Base-by-base conservation (phyloP, 1,284 basidiomycete species). In the Apiotrichum mycotoxinovorans region DNA sequence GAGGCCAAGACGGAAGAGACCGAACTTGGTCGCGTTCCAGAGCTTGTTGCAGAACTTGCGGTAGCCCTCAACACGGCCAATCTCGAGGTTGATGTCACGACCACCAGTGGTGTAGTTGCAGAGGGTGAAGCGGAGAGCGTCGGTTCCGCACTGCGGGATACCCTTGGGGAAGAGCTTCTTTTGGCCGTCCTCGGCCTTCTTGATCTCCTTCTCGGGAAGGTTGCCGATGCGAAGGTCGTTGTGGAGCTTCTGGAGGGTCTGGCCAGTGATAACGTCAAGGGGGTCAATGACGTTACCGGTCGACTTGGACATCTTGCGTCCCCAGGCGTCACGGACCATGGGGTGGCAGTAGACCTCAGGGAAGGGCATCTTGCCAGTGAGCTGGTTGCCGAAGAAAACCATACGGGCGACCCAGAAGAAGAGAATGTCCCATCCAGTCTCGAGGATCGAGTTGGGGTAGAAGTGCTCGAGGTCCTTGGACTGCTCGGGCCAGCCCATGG, bases 371-470 rank as follows among this genome's bases (percentile, higher is more conserved):
- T 88, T 78, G 48, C 84, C 93, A 0, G 96, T 98, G 49, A 97
- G 84, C 62, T 89, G 84, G 70, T 94, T 81, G 54, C 96, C 95
- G 40, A 98, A 86, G 75, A 99, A 82, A 58, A 91, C 94, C 96
- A 98, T 99, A 51, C 94, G 87, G 9, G 96, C 94, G 22, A 98
- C 94, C 96, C 96, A 98, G 85, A 98, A 98, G 84, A 96, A 96
- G 37, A 98, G 79, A 68, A 98, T 98, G 68, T 98, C 96, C 94
- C 96, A 98, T 47, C 96, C 96, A 0, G 96, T 98, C 79, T 98
- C 96, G 46, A 98, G 85, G 47, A 98, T 69, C 22, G 87, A 85
- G 11, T 91, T 81, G 0, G 96, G 96, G 78, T 95, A 98, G 80
- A 90, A 98, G 54, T 82, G 79, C 64, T 85, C 76, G 33, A 91